A percentile compares a stretch with the other conserved stretches of the same genome.
phyloP scores from a whole-genome alignment of 805 yeast species.

The Hanseniaspora lindneri region DNA sequence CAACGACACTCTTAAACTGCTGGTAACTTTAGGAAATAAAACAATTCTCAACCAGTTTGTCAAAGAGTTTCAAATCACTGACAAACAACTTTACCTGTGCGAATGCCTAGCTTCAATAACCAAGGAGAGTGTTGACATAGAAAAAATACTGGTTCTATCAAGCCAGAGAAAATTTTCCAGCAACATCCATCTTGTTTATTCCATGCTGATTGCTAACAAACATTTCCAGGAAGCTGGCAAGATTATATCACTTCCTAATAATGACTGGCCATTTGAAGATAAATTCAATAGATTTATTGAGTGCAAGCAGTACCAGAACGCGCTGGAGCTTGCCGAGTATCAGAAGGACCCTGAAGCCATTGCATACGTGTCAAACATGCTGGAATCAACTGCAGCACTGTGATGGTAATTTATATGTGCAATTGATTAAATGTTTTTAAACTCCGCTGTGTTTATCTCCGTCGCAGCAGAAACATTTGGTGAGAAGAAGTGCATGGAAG shows the following conservation, averaged over 20 bases:
- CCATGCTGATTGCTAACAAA: conserved; percentile 41
- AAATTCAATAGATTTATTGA: conserved; percentile 40
- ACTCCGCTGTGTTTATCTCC: too few relatives aligned
- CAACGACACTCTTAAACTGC: conserved; percentile 36
- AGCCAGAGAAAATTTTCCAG: conserved; percentile 50
- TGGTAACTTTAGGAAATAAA: conserved; percentile 40
- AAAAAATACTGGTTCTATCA: conserved; percentile 42
- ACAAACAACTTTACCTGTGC: conserved; percentile 44
- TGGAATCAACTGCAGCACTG: background rate
- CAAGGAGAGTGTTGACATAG: conserved; percentile 38
- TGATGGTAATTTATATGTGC: background rate
- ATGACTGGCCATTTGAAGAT: conserved; percentile 34
- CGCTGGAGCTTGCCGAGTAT: conserved; percentile 29
- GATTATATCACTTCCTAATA: conserved; percentile 44
- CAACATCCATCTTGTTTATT: conserved; percentile 55
- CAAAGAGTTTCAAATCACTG: conserved; percentile 45
- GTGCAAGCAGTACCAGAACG: conserved; percentile 41
- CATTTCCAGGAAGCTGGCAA: conserved; percentile 48
- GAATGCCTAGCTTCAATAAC: conserved; percentile 39
- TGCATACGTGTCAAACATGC: background rate
- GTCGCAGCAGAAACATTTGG: too few relatives aligned
- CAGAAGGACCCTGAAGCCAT: conserved; percentile 21
- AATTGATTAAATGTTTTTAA: too few relatives aligned
- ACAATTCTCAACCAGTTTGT: conserved; percentile 38
- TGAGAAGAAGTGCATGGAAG: too few relatives aligned